Evolutionary conservation across 108 stramenopile genomes (phyloP).

Genomic region (Pseudonitzschia multiseries): DNA sequence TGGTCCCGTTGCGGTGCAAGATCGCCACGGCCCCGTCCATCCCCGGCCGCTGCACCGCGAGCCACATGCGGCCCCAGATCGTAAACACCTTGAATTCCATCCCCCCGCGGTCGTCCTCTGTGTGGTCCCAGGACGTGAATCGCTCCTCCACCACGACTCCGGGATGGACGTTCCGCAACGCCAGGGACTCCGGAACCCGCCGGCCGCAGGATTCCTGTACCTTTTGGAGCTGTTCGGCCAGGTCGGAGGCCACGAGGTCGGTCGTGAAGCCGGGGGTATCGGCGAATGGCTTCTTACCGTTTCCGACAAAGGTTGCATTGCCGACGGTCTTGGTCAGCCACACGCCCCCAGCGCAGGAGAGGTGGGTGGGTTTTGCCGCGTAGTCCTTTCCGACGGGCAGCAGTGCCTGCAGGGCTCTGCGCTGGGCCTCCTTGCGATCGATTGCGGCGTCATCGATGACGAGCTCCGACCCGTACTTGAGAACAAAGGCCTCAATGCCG

Average conservation of each 20-base stretch:
- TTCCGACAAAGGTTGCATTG: conserved; percentile 3
- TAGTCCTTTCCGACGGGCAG: conserved; percentile 8
- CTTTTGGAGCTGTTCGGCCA: conserved; percentile 1
- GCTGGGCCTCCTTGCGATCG: conserved; percentile 1
- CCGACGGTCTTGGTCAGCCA: conserved; percentile 23
- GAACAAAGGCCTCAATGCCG: conserved; percentile 12
- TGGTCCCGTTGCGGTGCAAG: conserved; percentile 25
- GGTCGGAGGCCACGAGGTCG: conserved; percentile 4
- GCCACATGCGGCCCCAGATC: conserved; percentile 28
- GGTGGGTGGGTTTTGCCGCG: conserved; percentile 29
- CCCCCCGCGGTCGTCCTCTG: conserved; percentile 1
- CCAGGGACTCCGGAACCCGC: conserved; percentile 20
- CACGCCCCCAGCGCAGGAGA: conserved; percentile 16
- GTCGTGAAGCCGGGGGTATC: conserved; percentile 1
- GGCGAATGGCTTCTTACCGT: conserved; percentile 1
- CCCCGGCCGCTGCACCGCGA: conserved; percentile 16
- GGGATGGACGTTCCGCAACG: conserved; percentile 13
- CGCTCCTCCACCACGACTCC: conserved; percentile 36
- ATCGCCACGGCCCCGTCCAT: conserved; percentile 12
- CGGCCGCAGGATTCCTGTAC: conserved; percentile 6
- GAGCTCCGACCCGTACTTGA: conserved; percentile 22
- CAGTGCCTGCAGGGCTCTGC: background rate
- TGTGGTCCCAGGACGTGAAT: background rate
- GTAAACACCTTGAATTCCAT: conserved; percentile 35
- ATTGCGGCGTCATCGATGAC: background rate